A percentile compares a stretch with the other conserved stretches of the same genome.
These are phyloP conservation scores for Lodderomyces orthopsilosis DNA, from an alignment of 1,139 yeast genomes.

Conservation along the genomic window DNA sequence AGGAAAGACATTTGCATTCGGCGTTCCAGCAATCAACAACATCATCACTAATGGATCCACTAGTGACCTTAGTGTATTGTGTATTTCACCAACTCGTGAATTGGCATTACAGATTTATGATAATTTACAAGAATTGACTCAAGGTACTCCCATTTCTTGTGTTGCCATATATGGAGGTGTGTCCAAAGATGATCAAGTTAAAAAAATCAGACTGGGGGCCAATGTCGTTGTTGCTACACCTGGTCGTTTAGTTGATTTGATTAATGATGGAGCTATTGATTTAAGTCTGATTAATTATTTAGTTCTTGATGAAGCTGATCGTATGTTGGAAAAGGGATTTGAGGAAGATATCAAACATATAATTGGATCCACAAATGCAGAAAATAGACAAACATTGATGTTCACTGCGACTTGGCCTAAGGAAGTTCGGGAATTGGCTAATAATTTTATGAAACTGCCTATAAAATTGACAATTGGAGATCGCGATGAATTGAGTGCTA, in stretches of 20 bases:
- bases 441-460: slow-evolving; percentile 78
- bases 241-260: slow-evolving; percentile 87
- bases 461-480: slow-evolving; percentile 91
- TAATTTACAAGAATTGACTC: slow-evolving; percentile 68
- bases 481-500: slow-evolving; percentile 90
- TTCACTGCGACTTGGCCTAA: slow-evolving; percentile 89
- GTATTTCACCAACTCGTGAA: slow-evolving; percentile 96
- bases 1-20: slow-evolving; percentile 96
- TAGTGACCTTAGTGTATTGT: slow-evolving; percentile 68
- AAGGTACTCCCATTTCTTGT: slow-evolving; percentile 60
- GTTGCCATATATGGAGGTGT: slow-evolving; percentile 97
- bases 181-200: slow-evolving; percentile 87
- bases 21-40: slow-evolving; percentile 92
- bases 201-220: slow-evolving; percentile 48
- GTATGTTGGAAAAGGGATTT: slow-evolving; percentile 95
- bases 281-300: slow-evolving; percentile 69
- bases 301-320: slow-evolving; percentile 95
- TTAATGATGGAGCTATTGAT: slow-evolving; percentile 83
- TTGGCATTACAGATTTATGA: slow-evolving; percentile 92
- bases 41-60: slow-evolving; percentile 40
- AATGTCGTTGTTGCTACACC: slow-evolving; percentile 95
- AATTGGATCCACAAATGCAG: slow-evolving; percentile 50
- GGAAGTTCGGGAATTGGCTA: slow-evolving; percentile 90
- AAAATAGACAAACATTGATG: slow-evolving; percentile 76
- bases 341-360: slow-evolving; percentile 92